A percentile compares a stretch with the other conserved stretches of the same genome.
Conservation (phyloP, 306 rosid genomes). For the Prosopis cineraria region DNA sequence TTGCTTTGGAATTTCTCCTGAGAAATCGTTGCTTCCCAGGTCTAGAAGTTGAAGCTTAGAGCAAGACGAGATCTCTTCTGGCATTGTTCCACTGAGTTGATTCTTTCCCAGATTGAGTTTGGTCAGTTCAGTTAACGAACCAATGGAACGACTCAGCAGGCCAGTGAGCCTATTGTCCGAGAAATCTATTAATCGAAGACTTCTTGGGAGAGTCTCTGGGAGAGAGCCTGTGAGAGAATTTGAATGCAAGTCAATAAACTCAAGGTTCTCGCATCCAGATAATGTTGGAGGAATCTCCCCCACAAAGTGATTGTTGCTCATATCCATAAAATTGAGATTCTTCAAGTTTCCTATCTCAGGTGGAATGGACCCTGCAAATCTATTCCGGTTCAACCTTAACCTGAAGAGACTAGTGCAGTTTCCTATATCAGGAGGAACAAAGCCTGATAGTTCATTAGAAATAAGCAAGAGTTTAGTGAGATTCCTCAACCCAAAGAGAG, state of each 20-base stretch:
- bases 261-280: constrained; percentile 64
- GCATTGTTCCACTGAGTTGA: constrained; percentile 68
- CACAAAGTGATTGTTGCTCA: constrained; percentile 65
- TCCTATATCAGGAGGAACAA: constrained; percentile 85
- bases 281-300: constrained; percentile 77
- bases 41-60: constrained; percentile 75
- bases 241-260: constrained; percentile 84
- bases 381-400: constrained; percentile 68
- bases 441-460: constrained; percentile 80
- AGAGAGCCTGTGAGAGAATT: constrained; percentile 70
- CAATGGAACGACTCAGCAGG: constrained; percentile 54
- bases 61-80: constrained; percentile 74
- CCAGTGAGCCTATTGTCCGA: constrained; percentile 77
- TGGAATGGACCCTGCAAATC: constrained; percentile 77
- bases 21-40: constrained; percentile 73
- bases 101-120: constrained; percentile 77
- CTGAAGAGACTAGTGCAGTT: constrained; percentile 74
- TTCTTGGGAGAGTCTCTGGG: constrained; percentile 72
- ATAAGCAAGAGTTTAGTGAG: constrained; percentile 77
- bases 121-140: constrained; percentile 65
- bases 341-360: constrained; percentile 75
- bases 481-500: constrained; percentile 59
- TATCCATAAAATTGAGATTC: constrained; percentile 65
- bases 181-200: constrained; percentile 68
- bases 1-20: constrained; percentile 79